Evolutionary conservation across 2,329 filamentous ascomycete species (phyloP).

Genomic region (Lasiodiplodia gonubiensis): DNA sequence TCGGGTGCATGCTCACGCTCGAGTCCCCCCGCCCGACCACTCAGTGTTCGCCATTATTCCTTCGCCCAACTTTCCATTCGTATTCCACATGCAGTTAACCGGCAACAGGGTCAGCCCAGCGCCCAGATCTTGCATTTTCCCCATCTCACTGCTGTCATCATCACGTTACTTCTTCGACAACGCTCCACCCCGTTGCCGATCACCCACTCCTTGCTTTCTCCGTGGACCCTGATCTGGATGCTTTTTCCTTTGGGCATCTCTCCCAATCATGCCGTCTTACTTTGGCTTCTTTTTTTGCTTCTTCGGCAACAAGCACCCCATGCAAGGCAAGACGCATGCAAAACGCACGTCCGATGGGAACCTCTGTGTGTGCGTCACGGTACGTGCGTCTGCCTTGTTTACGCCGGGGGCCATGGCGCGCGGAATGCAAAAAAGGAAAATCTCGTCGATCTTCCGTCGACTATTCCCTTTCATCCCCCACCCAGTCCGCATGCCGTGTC

Average conservation of each 20-base stretch:
- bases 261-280: not conserved
- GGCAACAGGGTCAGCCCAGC: not conserved
- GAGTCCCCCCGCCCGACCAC: not conserved
- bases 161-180: not conserved
- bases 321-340: not conserved
- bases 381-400: not conserved
- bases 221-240: not conserved
- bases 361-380: not conserved
- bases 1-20: not conserved
- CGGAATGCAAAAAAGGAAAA: not conserved
- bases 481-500: not conserved
- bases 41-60: not conserved
- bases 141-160: not conserved
- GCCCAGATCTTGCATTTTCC: not conserved
- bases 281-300: constrained; percentile 18
- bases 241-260: not conserved
- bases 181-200: not conserved
- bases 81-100: not conserved
- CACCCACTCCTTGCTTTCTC: not conserved
- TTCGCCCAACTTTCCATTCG: not conserved
- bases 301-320: not conserved
- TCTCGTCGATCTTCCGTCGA: not conserved
- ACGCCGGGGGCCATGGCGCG: not conserved
- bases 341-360: not conserved
- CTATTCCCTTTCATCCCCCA: not conserved